Evolutionary conservation across 192 early-diverging fungal species (phyloP), one percentile per base, ranked within the genome.

Genomic region (Coemansia sp.): DNA sequence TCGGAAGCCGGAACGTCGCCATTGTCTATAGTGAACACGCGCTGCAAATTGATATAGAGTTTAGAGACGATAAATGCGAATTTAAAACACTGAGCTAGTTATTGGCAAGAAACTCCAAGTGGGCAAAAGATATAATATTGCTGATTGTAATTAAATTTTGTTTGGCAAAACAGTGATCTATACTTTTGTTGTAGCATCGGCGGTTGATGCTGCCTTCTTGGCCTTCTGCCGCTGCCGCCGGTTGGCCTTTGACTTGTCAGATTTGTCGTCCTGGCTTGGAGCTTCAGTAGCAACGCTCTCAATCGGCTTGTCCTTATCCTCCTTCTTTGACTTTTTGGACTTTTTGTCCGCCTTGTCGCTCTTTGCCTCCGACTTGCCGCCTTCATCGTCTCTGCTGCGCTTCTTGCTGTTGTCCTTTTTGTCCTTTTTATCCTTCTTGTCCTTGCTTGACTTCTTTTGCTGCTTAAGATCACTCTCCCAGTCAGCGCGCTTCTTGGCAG

Each of bases 191-290:
- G 61, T 37, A 12, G 55, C 23, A 14, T 46, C 40, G 11, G 57
- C 54, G n/a, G 7, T 45, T 0, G 47, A 43, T 1, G 61, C 61
- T 4, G 47, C 22, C 59, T 62, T 59, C 15, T 62, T 66, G 30
- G 68, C 73, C 60, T 71, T 77, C 53, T 77, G 64, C 45, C 73
- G 73, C 48, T 70, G 67, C 37, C 68, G 73, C 18, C 73, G 54
- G 49, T 67, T 77, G 40, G 47, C 37, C 34, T 57, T 63, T 43
- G 65, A 65, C 34, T 46, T 27, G 17, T 59, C 24, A 19, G 49
- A 15, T 0, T 4, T 48, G 7, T 18, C 41, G 1, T 53, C 47
- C 13, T 52, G 56, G 30, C 53, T 64, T 44, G 23, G 24, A 15
- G 47, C 39, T 5, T 40, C 18, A 17, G 42, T 33, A 10, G 14